A percentile compares a stretch with the other conserved stretches of the same genome.
These are phyloP conservation scores for Triadica sebifera DNA, from an alignment of 345 rosid species.

Conservation along the genomic window DNA sequence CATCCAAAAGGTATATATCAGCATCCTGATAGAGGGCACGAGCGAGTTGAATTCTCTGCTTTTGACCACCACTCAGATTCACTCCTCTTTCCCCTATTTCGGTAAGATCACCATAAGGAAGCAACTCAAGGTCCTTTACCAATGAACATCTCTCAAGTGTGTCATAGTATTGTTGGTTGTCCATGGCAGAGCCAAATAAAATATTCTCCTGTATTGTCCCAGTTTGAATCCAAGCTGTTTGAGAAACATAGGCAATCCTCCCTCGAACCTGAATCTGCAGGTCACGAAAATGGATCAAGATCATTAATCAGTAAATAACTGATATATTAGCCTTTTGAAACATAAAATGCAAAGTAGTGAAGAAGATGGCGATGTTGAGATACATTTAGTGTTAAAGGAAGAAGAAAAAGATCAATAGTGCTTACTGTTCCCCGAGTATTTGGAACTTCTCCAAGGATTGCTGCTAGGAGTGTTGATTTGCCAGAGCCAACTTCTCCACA, in stretches of 20 bases:
- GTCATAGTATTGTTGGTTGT: conserved; percentile 61
- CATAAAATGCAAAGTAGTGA: neutral
- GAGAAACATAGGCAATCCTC: conserved; percentile 86
- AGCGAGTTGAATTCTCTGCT: conserved; percentile 94
- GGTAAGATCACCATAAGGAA: conserved; percentile 89
- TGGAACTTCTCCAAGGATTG: conserved; percentile 90
- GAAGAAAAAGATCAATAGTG: neutral
- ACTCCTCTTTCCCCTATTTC: conserved; percentile 99
- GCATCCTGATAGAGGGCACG: conserved; percentile 94
- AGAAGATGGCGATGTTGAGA: neutral
- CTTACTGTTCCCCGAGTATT: conserved; percentile 65
- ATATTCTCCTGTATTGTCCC: conserved; percentile 85
- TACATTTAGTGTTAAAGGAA: neutral
- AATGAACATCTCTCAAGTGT: conserved; percentile 74
- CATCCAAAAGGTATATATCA: conserved; percentile 86
- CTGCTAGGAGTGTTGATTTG: conserved; percentile 85
- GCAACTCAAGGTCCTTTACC: conserved; percentile 83
- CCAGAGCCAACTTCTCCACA: conserved; percentile 99
- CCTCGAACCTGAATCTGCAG: conserved; percentile 72
- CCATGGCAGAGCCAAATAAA: conserved; percentile 74
- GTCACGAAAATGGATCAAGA: conserved; percentile 6
- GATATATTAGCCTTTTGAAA: neutral
- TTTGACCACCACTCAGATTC: conserved; percentile 96
- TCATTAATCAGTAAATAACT: neutral
- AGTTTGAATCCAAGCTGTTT: conserved; percentile 93